These are phyloP conservation scores for Alternaria incomplexa DNA, from an alignment of 2,329 filamentous ascomycete genomes.

Conservation along the genomic window DNA sequence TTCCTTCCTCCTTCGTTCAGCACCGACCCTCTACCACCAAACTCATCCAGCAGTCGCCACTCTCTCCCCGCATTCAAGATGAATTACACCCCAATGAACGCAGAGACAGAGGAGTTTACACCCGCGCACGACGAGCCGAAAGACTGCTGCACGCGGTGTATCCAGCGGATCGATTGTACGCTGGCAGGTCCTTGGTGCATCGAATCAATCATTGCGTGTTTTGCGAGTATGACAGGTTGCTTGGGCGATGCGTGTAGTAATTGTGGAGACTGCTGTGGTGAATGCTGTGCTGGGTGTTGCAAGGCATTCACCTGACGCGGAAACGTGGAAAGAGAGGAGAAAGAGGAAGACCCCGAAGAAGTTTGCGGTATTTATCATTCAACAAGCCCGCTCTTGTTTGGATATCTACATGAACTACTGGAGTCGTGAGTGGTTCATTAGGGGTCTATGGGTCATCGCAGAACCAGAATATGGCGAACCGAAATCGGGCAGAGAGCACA, in stretches of 20 bases:
- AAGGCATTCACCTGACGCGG: not conserved
- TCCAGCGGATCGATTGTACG: slow-evolving; percentile 8
- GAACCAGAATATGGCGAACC: not conserved
- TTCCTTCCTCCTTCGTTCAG: not conserved
- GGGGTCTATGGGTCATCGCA: not conserved
- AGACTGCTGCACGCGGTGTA: slow-evolving; percentile 13
- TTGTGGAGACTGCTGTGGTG: slow-evolving; percentile 1
- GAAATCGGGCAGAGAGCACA: not conserved
- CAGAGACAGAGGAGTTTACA: slow-evolving; percentile 11
- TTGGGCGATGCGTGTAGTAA: not conserved
- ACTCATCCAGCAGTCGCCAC: not conserved
- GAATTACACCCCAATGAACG: slow-evolving; percentile 22
- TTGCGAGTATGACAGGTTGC: not conserved
- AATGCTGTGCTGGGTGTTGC: not conserved
- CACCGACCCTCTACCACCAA: not conserved
- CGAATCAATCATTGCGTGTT: slow-evolving; percentile 9
- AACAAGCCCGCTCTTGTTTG: not conserved
- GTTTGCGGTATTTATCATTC: not conserved
- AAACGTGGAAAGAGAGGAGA: not conserved
- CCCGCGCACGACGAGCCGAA: slow-evolving; percentile 8
- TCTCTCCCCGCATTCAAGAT: slow-evolving; percentile 6
- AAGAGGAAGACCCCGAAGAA: not conserved
- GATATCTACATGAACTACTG: not conserved
- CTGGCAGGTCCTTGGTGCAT: slow-evolving; percentile 4
- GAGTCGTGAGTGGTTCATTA: not conserved